Percentiles rank a stretch among this genome's conserved stretches.
phyloP scores from a whole-genome alignment of 2,329 filamentous ascomycete species.

The Emmonsia crescens region DNA sequence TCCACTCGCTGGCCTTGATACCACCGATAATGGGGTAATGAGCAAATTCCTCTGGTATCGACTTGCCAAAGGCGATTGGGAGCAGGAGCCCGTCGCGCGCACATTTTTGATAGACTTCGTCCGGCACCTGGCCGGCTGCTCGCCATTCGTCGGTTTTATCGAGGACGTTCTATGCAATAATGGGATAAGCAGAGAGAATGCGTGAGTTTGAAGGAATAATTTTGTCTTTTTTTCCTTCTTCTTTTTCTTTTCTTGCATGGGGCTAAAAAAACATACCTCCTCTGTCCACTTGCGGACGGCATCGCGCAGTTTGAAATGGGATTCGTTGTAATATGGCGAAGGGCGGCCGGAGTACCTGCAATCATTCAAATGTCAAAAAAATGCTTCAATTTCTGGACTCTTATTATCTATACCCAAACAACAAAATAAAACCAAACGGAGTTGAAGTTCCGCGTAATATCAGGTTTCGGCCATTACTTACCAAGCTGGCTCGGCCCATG shows the following conservation, averaged over 20 bases:
- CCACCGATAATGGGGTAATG: conserved; percentile 2
- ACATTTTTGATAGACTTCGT: conserved; percentile 1
- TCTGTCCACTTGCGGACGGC: conserved; percentile 1
- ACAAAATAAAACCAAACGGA: background rate
- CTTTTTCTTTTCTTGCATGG: background rate
- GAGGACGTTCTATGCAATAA: background rate
- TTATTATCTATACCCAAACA: background rate
- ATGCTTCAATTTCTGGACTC: background rate
- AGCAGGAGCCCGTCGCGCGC: conserved; percentile 1
- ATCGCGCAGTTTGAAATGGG: conserved; percentile 1
- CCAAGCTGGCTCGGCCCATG: conserved; percentile 3
- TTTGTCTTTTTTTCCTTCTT: background rate
- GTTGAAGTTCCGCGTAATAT: background rate
- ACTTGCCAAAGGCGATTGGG: conserved; percentile 2
- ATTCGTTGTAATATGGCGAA: conserved; percentile 1
- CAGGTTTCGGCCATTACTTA: background rate
- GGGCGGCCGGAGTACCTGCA: conserved; percentile 2
- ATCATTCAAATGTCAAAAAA: background rate
- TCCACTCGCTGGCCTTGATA: conserved; percentile 4
- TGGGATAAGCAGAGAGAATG: background rate
- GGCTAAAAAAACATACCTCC: background rate
- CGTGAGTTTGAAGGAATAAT: background rate
- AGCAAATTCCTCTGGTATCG: conserved; percentile 1
- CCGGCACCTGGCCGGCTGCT: background rate
- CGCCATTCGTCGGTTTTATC: conserved; percentile 3